Base-by-base conservation (phyloP, 805 yeast genomes). In the Cyberlindnera misumaiensis region DNA sequence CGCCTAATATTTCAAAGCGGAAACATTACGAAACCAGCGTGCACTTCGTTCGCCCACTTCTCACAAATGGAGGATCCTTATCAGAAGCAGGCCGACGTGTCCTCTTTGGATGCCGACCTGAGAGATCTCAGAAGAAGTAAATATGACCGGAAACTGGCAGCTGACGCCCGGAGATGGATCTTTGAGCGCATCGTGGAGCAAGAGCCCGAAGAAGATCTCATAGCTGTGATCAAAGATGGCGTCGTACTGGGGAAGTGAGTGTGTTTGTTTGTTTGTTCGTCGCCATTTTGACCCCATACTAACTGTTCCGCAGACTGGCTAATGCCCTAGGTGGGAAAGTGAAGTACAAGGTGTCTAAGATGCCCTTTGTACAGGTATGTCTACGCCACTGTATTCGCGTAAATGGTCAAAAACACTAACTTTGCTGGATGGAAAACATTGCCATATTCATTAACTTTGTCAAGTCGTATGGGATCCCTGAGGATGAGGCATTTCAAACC, bases 401-500 rank as follows among this genome's bases (percentile, higher is more conserved):
- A 14, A 8, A 14, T 29, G 20, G 9, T 12, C 8, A 17, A 32
- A 8, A 7, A 4, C 11, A 27, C 30, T 37, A 29, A 34, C 29
- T 31, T 4, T 13, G 13, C 75, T 20, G 80, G 60, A 86, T 86
- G 96, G 95, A 86, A 53, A 85, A 85, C 52, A 84, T 86, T 26
- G 76, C 86, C 35, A 74, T 75, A 46, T 86, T 86, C 52, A 62
- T 86, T 28, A 61, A 67, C 5, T 75, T 80, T 39, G 77, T 87
- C 35, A 73, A 78, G 45, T 38, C 55, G 4, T 65, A 77, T 37
- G 90, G 90, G 3, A 78, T 86, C 3, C 85, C 88, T 5, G 82
- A 83, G 47, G 88, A 83, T 53, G 95, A 86, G 55, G 60, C 83
- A 35, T 86, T 86, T 56, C 88, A 82, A 48, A 86, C 95, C 0